Base-by-base conservation (phyloP, 139 green algal species). In the Volvox reticuliferus region DNA sequence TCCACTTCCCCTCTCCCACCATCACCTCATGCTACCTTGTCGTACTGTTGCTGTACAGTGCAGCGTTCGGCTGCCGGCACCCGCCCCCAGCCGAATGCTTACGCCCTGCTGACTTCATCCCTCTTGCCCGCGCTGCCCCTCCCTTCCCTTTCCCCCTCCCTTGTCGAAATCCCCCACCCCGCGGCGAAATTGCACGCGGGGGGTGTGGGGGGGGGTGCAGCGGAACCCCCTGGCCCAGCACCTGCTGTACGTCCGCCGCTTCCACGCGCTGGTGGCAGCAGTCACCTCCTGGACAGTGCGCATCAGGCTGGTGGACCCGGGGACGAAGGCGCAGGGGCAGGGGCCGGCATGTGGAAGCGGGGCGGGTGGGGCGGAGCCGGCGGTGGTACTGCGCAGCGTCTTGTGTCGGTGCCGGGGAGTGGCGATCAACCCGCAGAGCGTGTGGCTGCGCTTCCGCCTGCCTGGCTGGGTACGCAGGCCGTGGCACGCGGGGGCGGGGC, bases 371-470 rank as follows among this genome's bases (percentile, higher is more conserved):
- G 26, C 35, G 32, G 14, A 26, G 28, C 14, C 69, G 69, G 69
- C 17, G 22, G 68, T 0, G 36, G 12, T 65, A 50, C 21, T 83
- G 55, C 73, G 75, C 9, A 2, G 2, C 1, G 36, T 21, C 2
- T 0, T 28, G 86, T 21, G 44, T 0, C 73, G n/a, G 12, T 90
- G 75, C 75, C 19, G 55, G 12, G 55, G 73, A 6, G 12, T 37
- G 50, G 50, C 32, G 30, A 2, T 36, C 0, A 90, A 90, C 71
- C 86, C 86, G 21, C 86, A 90, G 86, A 90, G 86, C 86, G n/a
- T 77, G 55, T 90, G 86, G 86, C 86, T 90, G 20, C 86, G 86
- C 21, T 90, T 90, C 75, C 73, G 75, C 9, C 75, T 90, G 55
- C 86, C 86, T 0, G 75, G 55, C 21, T 90, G 86, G 86, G 86